Evolutionary conservation across 2,329 filamentous ascomycete species (phyloP), one percentile per base, ranked within the genome.

Genomic region (Cladophialophora immunda): DNA sequence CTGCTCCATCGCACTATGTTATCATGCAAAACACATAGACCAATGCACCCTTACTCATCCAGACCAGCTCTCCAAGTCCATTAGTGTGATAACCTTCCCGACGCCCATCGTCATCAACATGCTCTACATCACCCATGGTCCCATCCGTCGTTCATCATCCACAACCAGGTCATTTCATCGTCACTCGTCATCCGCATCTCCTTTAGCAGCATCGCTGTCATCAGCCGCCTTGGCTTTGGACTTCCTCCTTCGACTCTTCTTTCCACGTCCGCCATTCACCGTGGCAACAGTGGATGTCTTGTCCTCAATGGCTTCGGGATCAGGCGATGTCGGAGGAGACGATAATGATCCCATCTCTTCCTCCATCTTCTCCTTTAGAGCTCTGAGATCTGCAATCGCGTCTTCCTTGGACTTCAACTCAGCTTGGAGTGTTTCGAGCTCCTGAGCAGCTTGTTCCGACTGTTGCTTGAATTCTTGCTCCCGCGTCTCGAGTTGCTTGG

Each of bases 311-410:
- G 47, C 50, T 27, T 55, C 60, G 7, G 57, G 62, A 13, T 29
- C 55, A 9, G 45, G 50, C 41, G 58, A 61, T 7, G 13, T 47
- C 8, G 36, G 29, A 52, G 54, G 47, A 29, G 53, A 36, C 17
- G 19, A 36, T 19, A 47, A 61, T 17, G 30, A 22, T 32, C 63
- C 65, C 15, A 65, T 52, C 15, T 68, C 66, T 34, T 65, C 30
- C 45, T 67, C 64, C 34, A 67, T 55, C 11, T 57, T 64, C 41
- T 58, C 29, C 67, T 69, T 69, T 58, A 62, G 64, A 6, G 65
- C 68, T 36, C 62, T 58, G 19, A 70, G 59, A 9, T 57, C 55
- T 15, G 36, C 62, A 25, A 68, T 66, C 36, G 66, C 59, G 2
- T 38, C 52, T 9, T 59, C 50, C 38, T 66, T 68, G 52, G 55